Evolutionary conservation across 2,329 filamentous ascomycete genomes (phyloP).

Genomic region (Lasiodiplodia gonubiensis): DNA sequence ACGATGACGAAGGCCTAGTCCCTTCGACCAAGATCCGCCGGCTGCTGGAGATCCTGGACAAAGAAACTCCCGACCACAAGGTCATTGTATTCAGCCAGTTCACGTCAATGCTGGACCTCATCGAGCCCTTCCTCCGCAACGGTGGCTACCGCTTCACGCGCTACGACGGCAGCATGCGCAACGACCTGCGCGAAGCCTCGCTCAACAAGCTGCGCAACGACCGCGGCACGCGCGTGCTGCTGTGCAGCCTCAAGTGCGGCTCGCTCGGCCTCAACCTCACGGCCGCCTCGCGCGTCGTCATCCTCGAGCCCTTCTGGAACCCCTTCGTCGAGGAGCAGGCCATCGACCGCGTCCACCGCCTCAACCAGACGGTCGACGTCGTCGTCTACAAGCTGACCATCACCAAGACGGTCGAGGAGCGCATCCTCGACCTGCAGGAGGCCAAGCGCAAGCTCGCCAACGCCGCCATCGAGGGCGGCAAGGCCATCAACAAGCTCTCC

Average conservation of each 20-base stretch:
- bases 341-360: constrained; percentile 96
- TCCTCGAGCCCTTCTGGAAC: constrained; percentile 99
- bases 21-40: constrained; percentile 92
- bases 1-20: constrained; percentile 55
- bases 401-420: constrained; percentile 83
- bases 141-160: constrained; percentile 80
- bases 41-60: constrained; percentile 78
- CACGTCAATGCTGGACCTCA: constrained; percentile 95
- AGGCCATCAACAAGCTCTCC: constrained; percentile 80
- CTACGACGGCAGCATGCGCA: constrained; percentile 95
- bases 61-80: constrained; percentile 82
- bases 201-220: constrained; percentile 78
- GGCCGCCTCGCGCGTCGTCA: constrained; percentile 89
- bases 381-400: constrained; percentile 95
- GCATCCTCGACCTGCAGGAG: constrained; percentile 92
- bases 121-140: constrained; percentile 85
- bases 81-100: constrained; percentile 99
- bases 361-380: constrained; percentile 94
- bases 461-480: constrained; percentile 84
- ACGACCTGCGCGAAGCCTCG: constrained; percentile 88
- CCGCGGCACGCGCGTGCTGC: constrained; percentile 75
- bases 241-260: constrained; percentile 94
- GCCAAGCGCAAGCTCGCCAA: constrained; percentile 92
- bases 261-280: constrained; percentile 93
- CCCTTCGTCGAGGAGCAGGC: constrained; percentile 99